phyloP scores from a whole-genome alignment of 306 rosid genomes.

The Medicago ruthenica region DNA sequence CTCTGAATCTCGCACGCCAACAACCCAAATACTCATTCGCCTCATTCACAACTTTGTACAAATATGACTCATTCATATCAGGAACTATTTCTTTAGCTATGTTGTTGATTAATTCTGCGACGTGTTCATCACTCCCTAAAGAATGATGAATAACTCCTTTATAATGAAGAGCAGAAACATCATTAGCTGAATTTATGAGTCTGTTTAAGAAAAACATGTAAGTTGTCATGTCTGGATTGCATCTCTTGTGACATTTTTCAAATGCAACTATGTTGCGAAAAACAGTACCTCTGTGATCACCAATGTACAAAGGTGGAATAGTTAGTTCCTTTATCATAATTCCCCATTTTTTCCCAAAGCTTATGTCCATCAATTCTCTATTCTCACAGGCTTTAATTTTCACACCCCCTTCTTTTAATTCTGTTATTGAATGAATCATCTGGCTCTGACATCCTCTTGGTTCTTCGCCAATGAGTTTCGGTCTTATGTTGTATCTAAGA shows the following conservation, averaged over 20 bases:
- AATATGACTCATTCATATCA: conserved; percentile 44
- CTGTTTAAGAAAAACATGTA: conserved; percentile 61
- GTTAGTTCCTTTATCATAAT: conserved; percentile 1
- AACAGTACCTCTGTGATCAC: conserved; percentile 52
- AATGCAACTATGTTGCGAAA: conserved; percentile 56
- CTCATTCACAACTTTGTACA: conserved; percentile 42
- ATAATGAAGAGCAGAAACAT: conserved; percentile 49
- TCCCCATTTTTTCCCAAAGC: conserved; percentile 9
- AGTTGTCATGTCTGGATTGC: conserved; percentile 51
- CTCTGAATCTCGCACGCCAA: conserved; percentile 37
- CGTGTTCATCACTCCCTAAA: conserved; percentile 42
- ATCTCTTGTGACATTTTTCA: conserved; percentile 53
- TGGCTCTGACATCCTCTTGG: conserved; percentile 27
- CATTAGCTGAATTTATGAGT: conserved; percentile 46
- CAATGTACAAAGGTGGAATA: conserved; percentile 46
- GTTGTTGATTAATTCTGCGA: conserved; percentile 50
- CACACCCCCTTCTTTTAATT: conserved; percentile 51
- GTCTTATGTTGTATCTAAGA: conserved; percentile 40
- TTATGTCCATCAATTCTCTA: conserved; percentile 35
- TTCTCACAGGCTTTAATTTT: conserved; percentile 36
- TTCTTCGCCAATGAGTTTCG: not conserved
- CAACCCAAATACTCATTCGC: conserved; percentile 38
- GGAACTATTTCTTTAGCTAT: conserved; percentile 45
- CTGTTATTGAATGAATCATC: conserved; percentile 40
- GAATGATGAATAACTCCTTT: conserved; percentile 52